Percentiles rank a stretch among this genome's conserved stretches.
These are phyloP conservation scores for Lentinula raphanica DNA, from an alignment of 768 basidiomycete species.

Conservation along the genomic window DNA sequence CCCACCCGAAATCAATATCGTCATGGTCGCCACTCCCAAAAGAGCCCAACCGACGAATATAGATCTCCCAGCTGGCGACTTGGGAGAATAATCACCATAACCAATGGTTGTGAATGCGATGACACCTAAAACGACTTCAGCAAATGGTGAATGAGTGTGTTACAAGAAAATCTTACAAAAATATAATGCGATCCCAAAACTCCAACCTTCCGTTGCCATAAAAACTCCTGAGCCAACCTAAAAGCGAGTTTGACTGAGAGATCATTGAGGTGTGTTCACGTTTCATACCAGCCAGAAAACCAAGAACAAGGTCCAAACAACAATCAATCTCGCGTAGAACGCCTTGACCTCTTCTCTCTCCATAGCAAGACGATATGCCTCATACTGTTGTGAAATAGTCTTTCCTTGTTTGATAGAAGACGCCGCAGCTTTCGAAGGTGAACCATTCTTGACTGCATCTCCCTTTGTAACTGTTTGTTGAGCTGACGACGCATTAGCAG, in stretches of 20 bases:
- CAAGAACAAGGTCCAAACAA: conserved; percentile 60
- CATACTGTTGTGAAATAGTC: conserved; percentile 24
- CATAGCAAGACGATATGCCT: conserved; percentile 23
- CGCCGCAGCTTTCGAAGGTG: background rate
- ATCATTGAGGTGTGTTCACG: background rate
- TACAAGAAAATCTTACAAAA: conserved; percentile 49
- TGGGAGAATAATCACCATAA: conserved; percentile 55
- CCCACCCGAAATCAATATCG: conserved; percentile 66
- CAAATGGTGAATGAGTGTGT: no score
- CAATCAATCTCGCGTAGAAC: conserved; percentile 47
- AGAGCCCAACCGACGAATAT: conserved; percentile 79
- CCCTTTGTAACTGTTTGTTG: conserved; percentile 6
- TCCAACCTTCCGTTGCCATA: conserved; percentile 63
- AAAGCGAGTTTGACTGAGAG: background rate
- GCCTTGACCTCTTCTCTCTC: conserved; percentile 48
- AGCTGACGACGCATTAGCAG: background rate
- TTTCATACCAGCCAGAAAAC: conserved; percentile 69
- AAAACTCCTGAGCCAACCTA: conserved; percentile 71
- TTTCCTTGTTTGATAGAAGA: conserved; percentile 6
- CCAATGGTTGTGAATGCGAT: conserved; percentile 72
- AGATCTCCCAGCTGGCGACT: conserved; percentile 63
- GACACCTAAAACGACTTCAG: no score
- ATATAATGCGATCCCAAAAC: conserved; percentile 58
- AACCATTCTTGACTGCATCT: conserved; percentile 2
- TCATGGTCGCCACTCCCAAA: conserved; percentile 71